phyloP scores from a whole-genome alignment of 148 eudicot species.

The Bassia scoparia region DNA sequence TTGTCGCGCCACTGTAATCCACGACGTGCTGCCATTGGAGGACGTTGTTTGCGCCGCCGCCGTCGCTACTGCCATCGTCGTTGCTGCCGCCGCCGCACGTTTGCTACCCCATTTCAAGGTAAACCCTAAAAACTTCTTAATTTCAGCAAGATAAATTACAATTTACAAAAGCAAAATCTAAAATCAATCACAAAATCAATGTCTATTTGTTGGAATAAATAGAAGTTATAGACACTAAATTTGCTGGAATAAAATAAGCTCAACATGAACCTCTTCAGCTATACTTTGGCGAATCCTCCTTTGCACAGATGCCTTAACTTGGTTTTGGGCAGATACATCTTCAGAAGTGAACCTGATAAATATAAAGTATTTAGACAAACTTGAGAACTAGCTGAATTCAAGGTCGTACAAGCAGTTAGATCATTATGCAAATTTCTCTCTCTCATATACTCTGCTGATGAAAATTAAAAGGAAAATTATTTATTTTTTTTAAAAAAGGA shows the following conservation, averaged over 20 bases:
- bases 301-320: slow-evolving; percentile 97
- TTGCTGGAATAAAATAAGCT: background rate
- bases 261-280: slow-evolving; percentile 69
- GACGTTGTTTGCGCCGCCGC: too few species aligned
- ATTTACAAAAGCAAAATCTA: too few species aligned
- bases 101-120: too few species aligned
- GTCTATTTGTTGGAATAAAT: too few species aligned
- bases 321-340: slow-evolving; percentile 97
- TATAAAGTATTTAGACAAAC: background rate
- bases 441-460: background rate
- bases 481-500: background rate
- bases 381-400: slow-evolving; percentile 3
- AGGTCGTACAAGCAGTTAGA: background rate
- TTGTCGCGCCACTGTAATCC: too few species aligned
- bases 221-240: too few species aligned
- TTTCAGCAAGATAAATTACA: too few species aligned
- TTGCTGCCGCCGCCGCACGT: too few species aligned
- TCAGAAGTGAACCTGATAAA: slow-evolving; percentile 72
- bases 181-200: too few species aligned
- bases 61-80: too few species aligned
- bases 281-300: slow-evolving; percentile 85
- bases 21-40: too few species aligned
- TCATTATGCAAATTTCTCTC: background rate
- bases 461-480: background rate
- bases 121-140: too few species aligned